These are phyloP conservation scores for Phytophthora syringae DNA, from an alignment of 352 stramenopile species.

Conservation along the genomic window DNA sequence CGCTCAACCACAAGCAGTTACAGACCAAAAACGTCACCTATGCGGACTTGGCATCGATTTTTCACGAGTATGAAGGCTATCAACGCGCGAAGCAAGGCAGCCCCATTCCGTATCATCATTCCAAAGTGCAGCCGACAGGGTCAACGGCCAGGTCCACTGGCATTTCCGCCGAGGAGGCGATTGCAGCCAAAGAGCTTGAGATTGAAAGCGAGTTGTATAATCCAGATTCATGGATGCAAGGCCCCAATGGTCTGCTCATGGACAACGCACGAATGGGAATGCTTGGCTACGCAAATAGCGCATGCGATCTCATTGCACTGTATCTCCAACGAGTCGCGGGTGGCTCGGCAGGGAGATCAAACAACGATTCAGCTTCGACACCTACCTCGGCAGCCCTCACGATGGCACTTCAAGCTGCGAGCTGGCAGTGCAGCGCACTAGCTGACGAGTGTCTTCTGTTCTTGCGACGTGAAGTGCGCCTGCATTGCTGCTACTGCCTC, in stretches of 20 bases:
- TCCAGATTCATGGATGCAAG: conserved; percentile 56
- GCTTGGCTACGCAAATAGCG: conserved; percentile 80
- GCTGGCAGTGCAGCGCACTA: conserved; percentile 73
- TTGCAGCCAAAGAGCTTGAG: conserved; percentile 65
- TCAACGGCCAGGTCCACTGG: conserved; percentile 5
- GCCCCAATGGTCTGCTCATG: conserved; percentile 62
- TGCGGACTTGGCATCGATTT: conserved; percentile 60
- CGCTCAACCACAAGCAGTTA: conserved; percentile 70
- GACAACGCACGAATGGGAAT: conserved; percentile 80
- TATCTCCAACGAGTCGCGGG: conserved; percentile 47
- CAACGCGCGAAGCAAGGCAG: conserved; percentile 56
- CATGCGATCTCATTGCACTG: conserved; percentile 70
- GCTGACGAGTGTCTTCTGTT: conserved; percentile 84
- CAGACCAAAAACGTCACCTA: conserved; percentile 58
- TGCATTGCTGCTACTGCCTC: conserved; percentile 82
- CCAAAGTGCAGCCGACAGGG: conserved; percentile 40
- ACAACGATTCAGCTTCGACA: conserved; percentile 23
- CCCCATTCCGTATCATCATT: conserved; percentile 62
- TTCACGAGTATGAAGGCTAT: conserved; percentile 78
- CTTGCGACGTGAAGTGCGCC: conserved; percentile 70
- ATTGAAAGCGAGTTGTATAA: conserved; percentile 72
- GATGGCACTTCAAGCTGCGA: conserved; percentile 61
- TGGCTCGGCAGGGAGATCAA: conserved; percentile 21
- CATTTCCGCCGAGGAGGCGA: conserved; percentile 41
- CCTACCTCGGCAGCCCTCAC: conserved; percentile 34